phyloP scores from a whole-genome alignment of 306 rosid genomes.

The Casuarina equisetifolia region DNA sequence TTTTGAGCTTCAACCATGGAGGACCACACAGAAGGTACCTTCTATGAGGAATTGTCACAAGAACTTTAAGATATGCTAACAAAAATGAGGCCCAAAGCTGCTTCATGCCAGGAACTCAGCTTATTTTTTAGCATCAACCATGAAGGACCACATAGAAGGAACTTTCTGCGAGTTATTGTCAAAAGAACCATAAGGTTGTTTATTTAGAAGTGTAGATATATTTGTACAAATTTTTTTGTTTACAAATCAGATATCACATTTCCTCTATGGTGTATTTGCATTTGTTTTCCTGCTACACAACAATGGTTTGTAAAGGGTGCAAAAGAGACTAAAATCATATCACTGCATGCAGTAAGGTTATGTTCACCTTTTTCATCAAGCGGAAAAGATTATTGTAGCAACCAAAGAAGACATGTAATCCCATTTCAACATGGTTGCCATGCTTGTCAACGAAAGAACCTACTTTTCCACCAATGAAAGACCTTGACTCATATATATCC shows the following conservation, averaged over 20 bases:
- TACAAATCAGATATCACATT: not conserved
- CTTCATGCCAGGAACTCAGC: not conserved
- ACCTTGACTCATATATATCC: constrained; percentile 87
- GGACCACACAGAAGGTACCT: not conserved
- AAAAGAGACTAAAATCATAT: not conserved
- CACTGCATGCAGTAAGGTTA: constrained; percentile 16
- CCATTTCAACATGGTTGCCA: constrained; percentile 99
- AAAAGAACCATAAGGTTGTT: not conserved
- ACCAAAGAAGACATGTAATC: constrained; percentile 96
- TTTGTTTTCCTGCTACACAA: not conserved
- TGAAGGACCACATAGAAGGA: not conserved
- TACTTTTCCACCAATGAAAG: constrained; percentile 95
- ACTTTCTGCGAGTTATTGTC: not conserved
- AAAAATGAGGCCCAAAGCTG: not conserved
- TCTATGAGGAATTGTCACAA: not conserved
- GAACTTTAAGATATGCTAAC: not conserved
- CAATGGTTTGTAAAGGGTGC: not conserved
- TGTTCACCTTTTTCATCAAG: constrained; percentile 84
- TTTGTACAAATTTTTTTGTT: not conserved
- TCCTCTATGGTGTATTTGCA: not conserved
- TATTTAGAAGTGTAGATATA: not conserved
- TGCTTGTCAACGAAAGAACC: constrained; percentile 89
- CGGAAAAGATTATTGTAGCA: constrained; percentile 98
- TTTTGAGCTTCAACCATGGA: not conserved
- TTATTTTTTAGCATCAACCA: not conserved